phyloP scores from a whole-genome alignment of 495 filamentous ascomycete species.

The Lichina pygmaea region DNA sequence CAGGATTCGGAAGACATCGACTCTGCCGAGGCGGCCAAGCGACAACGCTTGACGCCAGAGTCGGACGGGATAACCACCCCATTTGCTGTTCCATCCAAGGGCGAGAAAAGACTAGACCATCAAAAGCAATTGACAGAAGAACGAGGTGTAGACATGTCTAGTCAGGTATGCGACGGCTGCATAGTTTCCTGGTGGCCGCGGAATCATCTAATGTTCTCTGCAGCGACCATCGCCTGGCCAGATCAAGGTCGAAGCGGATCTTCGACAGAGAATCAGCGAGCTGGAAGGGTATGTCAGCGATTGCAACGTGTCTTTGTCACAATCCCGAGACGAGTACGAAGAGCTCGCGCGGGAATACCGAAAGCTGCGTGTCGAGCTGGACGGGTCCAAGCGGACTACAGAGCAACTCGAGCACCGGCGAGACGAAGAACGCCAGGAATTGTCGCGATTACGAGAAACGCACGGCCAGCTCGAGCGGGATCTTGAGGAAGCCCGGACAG shows the following conservation, averaged over 20 bases:
- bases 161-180: no score
- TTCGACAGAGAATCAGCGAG: neutral
- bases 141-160: no score
- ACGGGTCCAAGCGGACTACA: neutral
- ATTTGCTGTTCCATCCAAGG: no score
- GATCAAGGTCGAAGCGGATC: neutral
- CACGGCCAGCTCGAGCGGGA: conserved; percentile 20
- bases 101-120: no score
- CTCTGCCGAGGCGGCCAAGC: no score
- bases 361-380: conserved; percentile 1
- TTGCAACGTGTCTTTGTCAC: neutral
- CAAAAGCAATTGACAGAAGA: no score
- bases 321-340: conserved; percentile 1
- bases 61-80: no score
- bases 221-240: neutral
- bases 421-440: conserved; percentile 18
- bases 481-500: conserved; percentile 19
- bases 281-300: neutral
- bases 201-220: neutral
- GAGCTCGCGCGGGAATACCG: neutral
- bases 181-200: neutral
- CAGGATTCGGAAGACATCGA: no score
- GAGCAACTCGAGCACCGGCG: neutral
- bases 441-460: conserved; percentile 21
- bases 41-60: no score